phyloP scores from a whole-genome alignment of 495 filamentous ascomycete species.

The Pyrenula massariospora region DNA sequence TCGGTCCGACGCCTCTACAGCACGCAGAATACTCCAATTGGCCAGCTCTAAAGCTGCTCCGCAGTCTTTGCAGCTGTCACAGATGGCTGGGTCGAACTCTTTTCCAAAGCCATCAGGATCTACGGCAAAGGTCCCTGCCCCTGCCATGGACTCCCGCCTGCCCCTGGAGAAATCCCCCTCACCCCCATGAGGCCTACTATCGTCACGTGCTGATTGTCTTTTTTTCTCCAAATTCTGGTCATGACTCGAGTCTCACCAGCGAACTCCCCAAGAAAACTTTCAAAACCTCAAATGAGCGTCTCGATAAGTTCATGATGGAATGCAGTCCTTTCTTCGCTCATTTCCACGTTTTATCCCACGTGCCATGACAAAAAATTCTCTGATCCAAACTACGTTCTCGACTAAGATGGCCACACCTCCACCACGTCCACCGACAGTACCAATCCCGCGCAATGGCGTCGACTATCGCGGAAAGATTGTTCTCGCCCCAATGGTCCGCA shows the following conservation, averaged over 20 bases:
- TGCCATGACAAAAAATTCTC: neutral
- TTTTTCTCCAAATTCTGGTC: neutral
- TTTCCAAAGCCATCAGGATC: neutral
- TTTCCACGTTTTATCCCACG: neutral
- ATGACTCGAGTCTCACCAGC: neutral
- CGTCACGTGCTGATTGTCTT: neutral
- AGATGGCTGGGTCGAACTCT: neutral
- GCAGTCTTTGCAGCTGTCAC: neutral
- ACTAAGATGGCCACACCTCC: neutral
- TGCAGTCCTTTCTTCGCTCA: neutral
- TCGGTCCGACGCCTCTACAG: too few species aligned
- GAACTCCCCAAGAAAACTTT: too few species aligned
- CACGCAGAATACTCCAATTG: too few species aligned
- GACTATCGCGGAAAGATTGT: conserved; percentile 90
- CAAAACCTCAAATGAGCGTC: too few species aligned
- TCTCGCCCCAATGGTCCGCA: conserved; percentile 94
- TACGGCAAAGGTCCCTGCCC: neutral
- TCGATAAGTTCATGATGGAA: neutral
- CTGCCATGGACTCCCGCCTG: neutral
- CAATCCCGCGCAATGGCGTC: conserved; percentile 78
- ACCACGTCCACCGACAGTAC: conserved; percentile 27
- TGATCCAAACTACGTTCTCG: neutral
- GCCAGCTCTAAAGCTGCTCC: neutral
- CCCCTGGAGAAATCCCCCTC: neutral
- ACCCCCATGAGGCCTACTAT: too few species aligned